Evolutionary conservation across 2,329 filamentous ascomycete genomes (phyloP).

Genomic region (Apiospora marii): DNA sequence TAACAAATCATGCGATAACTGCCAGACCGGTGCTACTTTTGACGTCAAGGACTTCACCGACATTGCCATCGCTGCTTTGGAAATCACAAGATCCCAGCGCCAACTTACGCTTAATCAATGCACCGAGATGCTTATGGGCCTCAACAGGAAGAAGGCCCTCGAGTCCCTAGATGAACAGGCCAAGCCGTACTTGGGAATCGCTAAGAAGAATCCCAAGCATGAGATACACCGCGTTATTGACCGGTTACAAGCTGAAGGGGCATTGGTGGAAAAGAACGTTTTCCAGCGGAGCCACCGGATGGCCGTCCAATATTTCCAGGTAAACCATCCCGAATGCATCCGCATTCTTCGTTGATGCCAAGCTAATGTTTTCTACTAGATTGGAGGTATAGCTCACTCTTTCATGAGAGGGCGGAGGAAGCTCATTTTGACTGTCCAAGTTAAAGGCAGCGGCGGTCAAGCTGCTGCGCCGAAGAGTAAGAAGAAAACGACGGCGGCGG

Average conservation of each 20-base stretch:
- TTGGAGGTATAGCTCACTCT: constrained; percentile 46
- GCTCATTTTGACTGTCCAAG: constrained; percentile 50
- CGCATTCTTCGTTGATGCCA: constrained; percentile 29
- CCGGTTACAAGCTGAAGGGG: constrained; percentile 75
- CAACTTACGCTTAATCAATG: constrained; percentile 80
- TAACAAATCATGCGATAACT: constrained; percentile 85
- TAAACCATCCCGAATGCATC: constrained; percentile 42
- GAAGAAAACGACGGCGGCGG: constrained; percentile 45
- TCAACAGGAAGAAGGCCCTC: constrained; percentile 64
- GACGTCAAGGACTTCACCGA: constrained; percentile 79
- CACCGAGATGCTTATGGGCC: constrained; percentile 82
- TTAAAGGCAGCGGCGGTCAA: constrained; percentile 46
- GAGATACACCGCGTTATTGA: constrained; percentile 88
- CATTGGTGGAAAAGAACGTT: constrained; percentile 74
- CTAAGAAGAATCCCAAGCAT: constrained; percentile 72
- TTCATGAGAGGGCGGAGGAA: constrained; percentile 56
- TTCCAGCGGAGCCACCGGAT: constrained; percentile 70
- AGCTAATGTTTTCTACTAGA: constrained; percentile 41
- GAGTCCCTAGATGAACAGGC: constrained; percentile 51
- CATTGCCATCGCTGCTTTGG: constrained; percentile 75
- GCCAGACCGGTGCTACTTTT: constrained; percentile 74
- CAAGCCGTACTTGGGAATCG: constrained; percentile 71
- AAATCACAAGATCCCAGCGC: constrained; percentile 67
- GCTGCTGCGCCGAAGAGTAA: constrained; percentile 42
- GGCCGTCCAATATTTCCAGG: constrained; percentile 75